Percentiles rank a stretch among this genome's conserved stretches.
Evolutionary conservation across 225 moss, liverwort and hornwort genomes (phyloP).

Genomic region (Pseudoscleropodium purum): DNA sequence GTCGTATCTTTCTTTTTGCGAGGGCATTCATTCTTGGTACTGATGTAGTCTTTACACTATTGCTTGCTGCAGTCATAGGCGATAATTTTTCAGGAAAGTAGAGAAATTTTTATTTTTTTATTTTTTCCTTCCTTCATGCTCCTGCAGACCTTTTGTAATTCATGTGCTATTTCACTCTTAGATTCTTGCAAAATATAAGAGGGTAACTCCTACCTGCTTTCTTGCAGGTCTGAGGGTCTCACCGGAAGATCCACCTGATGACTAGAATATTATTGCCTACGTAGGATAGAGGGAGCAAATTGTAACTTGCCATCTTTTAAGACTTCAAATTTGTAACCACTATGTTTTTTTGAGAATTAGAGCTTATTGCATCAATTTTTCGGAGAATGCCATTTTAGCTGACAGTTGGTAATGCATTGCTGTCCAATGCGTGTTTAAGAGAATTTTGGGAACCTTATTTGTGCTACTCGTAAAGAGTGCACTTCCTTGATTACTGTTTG

Average conservation of each 20-base stretch:
- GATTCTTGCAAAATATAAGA: not conserved
- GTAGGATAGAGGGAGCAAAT: conserved; percentile 9
- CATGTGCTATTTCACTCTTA: not conserved
- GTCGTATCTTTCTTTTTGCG: not conserved
- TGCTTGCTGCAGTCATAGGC: not conserved
- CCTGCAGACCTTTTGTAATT: not conserved
- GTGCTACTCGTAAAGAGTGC: not conserved
- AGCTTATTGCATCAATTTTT: conserved; percentile 3
- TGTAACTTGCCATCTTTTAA: not conserved
- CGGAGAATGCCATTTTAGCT: not conserved
- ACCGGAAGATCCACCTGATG: conserved; percentile 7
- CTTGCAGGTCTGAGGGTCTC: conserved; percentile 20
- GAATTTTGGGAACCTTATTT: not conserved
- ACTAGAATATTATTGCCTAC: not conserved
- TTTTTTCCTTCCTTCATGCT: not conserved
- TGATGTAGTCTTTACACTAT: not conserved
- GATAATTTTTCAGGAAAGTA: not conserved
- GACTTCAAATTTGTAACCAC: not conserved
- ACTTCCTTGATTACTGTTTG: not conserved
- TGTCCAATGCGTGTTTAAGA: not conserved
- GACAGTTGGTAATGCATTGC: not conserved
- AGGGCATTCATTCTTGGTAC: not conserved
- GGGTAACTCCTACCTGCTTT: not conserved
- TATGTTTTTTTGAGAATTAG: not conserved
- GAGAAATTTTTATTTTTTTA: too few species aligned